Base-by-base conservation (phyloP, 352 stramenopile genomes). In the Phytophthora brassicae region DNA sequence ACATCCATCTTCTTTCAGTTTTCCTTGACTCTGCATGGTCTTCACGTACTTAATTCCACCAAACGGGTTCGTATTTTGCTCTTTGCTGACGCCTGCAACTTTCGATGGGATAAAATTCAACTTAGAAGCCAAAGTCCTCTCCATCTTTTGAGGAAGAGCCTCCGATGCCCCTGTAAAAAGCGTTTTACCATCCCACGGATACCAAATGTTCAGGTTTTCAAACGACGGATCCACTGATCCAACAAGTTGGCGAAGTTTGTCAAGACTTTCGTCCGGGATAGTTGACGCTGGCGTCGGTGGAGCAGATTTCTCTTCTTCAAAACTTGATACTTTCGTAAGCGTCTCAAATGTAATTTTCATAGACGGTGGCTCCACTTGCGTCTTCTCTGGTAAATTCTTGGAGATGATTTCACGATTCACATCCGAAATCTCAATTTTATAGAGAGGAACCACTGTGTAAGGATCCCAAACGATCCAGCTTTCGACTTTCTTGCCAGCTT, bases 11-110 rank as follows among this genome's bases (percentile, higher is more conserved):
- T 70, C 58, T 24, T 67, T 70, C 14, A 75, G 19, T 23, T 70
- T 75, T 3, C 60, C 63, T 39, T 69, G 54, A 4, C 35, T 38
- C 22, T 60, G 48, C 11, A 90, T 35, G 1, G 58, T 78, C 36
- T 66, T 39, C n/a, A 90, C n/a, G 19, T 72, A 75, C 8, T 79
- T 89, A 3, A 86, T 45, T 0, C 84, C 84, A 22, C 62, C 72
- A 68, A 90, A 90, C 2, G 81, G 75, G 6, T 60, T 65, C 19
- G 70, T 75, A 1, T 19, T 23, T 12, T 52, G 42, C 7, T 61
- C 11, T 12, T 56, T 16, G 11, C 36, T 50, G 1, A 4, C 33
- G 11, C 23, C 45, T 8, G 19, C 12, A 14, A 60, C 4, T 17
- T 33, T 22, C 6, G 5, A n/a, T 19, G 59, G 52, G 0, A 77